Percentiles rank a stretch among this genome's conserved stretches.
These are phyloP conservation scores for Ganoderma sp. DNA, from an alignment of 1,284 basidiomycete species.

Conservation along the genomic window DNA sequence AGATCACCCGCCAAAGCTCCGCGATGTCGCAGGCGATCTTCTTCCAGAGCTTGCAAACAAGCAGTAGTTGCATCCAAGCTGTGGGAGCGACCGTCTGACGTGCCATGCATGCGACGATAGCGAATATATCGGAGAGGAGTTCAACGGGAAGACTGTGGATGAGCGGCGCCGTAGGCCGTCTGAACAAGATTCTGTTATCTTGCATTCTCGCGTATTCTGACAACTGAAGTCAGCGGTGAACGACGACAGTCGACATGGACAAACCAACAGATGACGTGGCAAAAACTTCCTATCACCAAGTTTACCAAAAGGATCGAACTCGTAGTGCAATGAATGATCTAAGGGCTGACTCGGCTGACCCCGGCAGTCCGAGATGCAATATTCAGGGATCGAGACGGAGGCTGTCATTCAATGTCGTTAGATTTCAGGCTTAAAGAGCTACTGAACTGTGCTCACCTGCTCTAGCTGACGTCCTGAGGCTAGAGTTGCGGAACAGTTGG, in stretches of 20 bases:
- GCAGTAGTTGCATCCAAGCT: conserved; percentile 9
- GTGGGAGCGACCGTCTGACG: background rate
- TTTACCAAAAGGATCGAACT: too few species aligned
- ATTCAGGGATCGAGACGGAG: too few species aligned
- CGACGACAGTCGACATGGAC: background rate
- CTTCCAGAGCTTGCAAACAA: conserved; percentile 15
- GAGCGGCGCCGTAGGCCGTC: background rate
- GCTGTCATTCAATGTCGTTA: too few species aligned
- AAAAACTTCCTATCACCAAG: background rate
- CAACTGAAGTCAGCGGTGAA: background rate
- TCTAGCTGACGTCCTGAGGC: too few species aligned
- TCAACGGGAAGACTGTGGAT: conserved; percentile 7
- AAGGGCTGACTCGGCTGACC: too few species aligned
- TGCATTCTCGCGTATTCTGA: background rate
- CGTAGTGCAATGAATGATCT: too few species aligned
- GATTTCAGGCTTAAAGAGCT: too few species aligned
- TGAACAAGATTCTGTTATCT: background rate
- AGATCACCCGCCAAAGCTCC: conserved; percentile 12
- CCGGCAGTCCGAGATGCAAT: too few species aligned
- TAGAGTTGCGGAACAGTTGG: too few species aligned
- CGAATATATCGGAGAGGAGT: conserved; percentile 5
- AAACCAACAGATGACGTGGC: background rate
- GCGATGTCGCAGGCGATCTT: conserved; percentile 6
- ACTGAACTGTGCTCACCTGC: too few species aligned
- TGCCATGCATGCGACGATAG: background rate